Percentiles rank a stretch among this genome's conserved stretches.
Evolutionary conservation across 202 grass and related monocot genomes (phyloP).

Genomic region (Digitaria exilis): DNA sequence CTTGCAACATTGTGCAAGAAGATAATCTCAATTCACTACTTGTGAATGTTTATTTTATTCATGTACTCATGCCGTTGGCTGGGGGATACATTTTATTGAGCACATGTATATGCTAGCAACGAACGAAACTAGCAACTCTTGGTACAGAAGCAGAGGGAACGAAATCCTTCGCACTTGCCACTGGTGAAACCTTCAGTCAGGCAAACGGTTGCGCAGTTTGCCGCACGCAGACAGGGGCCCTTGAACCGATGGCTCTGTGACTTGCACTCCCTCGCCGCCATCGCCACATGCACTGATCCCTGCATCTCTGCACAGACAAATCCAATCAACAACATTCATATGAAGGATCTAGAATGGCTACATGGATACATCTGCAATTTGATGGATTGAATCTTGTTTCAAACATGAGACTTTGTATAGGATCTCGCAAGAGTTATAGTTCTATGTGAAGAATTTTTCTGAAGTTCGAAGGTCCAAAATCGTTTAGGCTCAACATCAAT

Average conservation of each 20-base stretch:
- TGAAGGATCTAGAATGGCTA: neutral
- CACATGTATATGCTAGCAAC: neutral
- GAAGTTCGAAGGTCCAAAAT: neutral
- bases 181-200: conserved; percentile 2
- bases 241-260: neutral
- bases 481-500: neutral
- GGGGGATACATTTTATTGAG: neutral
- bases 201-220: neutral
- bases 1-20: too few species aligned
- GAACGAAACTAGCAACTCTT: neutral
- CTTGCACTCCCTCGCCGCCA: neutral
- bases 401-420: neutral
- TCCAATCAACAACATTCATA: neutral
- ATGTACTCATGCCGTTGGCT: neutral
- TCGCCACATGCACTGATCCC: neutral
- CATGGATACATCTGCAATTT: neutral
- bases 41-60: neutral
- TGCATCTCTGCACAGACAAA: neutral
- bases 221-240: neutral
- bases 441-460: neutral
- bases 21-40: neutral
- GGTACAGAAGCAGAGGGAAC: neutral
- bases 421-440: neutral
- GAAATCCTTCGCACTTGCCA: neutral
- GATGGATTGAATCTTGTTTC: too few species aligned